These are phyloP conservation scores for Amphicarpaea edgeworthii DNA, from an alignment of 306 rosid genomes.

Conservation along the genomic window DNA sequence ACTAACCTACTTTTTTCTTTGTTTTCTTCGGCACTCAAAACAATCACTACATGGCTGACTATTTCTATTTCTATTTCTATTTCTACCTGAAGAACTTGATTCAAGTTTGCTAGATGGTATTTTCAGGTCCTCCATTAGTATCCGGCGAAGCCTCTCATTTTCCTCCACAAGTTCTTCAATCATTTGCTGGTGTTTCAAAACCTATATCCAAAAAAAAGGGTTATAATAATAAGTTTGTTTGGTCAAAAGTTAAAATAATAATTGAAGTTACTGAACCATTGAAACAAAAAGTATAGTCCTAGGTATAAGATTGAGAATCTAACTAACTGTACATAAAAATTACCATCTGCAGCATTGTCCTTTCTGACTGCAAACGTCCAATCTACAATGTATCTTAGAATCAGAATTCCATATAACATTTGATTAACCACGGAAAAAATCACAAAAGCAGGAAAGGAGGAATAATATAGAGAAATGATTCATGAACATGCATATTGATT, in stretches of 20 bases:
- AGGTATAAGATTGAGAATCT: slow-evolving; percentile 29
- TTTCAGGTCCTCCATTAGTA: slow-evolving; percentile 84
- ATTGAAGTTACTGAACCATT: not conserved
- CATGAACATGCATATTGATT: not conserved
- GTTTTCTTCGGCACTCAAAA: slow-evolving; percentile 88
- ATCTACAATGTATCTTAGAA: slow-evolving; percentile 57
- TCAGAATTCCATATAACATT: slow-evolving; percentile 42
- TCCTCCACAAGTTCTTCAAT: slow-evolving; percentile 90
- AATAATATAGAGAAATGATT: slow-evolving; percentile 25
- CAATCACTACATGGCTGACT: slow-evolving; percentile 68
- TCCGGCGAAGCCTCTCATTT: slow-evolving; percentile 81
- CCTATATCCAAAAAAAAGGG: slow-evolving; percentile 53
- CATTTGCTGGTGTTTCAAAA: slow-evolving; percentile 84
- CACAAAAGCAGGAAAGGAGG: slow-evolving; percentile 20
- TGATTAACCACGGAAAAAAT: slow-evolving; percentile 13
- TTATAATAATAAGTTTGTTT: not conserved
- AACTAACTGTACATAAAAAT: slow-evolving; percentile 15
- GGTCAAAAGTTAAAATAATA: not conserved
- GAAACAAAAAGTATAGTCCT: slow-evolving; percentile 1
- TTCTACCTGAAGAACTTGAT: slow-evolving; percentile 59
- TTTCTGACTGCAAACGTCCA: slow-evolving; percentile 70
- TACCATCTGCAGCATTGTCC: slow-evolving; percentile 83
- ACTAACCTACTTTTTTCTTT: slow-evolving; percentile 60
- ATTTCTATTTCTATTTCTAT: slow-evolving; percentile 55
- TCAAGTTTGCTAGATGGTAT: slow-evolving; percentile 74